A percentile compares a stretch with the other conserved stretches of the same genome.
phyloP scores from a whole-genome alignment of 768 basidiomycete species.

The Boletus subcaerulescens region DNA sequence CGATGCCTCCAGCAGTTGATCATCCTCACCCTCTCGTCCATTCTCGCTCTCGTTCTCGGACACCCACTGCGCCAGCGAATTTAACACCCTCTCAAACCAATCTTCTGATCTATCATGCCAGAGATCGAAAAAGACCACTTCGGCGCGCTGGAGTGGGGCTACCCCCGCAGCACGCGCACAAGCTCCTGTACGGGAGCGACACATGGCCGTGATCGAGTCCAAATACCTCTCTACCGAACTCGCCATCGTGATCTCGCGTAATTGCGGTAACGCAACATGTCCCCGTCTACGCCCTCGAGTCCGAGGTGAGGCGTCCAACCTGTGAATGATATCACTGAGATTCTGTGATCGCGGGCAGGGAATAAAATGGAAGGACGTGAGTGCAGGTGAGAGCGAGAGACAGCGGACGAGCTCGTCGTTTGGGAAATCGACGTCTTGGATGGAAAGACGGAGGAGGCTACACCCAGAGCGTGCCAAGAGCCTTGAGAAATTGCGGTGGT shows the following conservation, averaged over 20 bases:
- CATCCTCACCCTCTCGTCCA: background rate
- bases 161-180: background rate
- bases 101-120: background rate
- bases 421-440: conserved; percentile 18
- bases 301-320: conserved; percentile 1
- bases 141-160: conserved; percentile 3
- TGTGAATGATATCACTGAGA: conserved; percentile 7
- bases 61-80: background rate
- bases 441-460: conserved; percentile 11
- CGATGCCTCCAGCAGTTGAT: background rate
- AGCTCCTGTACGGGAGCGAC: conserved; percentile 7
- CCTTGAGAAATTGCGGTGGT: conserved; percentile 11
- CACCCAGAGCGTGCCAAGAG: conserved; percentile 18
- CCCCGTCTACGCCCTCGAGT: background rate
- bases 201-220: conserved; percentile 5
- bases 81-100: background rate
- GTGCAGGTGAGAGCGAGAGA: conserved; percentile 12
- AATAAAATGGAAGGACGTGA: conserved; percentile 16
- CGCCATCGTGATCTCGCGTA: conserved; percentile 16
- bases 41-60: background rate
- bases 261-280: background rate
- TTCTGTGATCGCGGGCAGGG: conserved; percentile 19
- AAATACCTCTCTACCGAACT: conserved; percentile 12
- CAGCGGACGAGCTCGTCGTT: conserved; percentile 21
- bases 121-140: conserved; percentile 9